Percentiles rank a stretch among this genome's conserved stretches.
phyloP scores from a whole-genome alignment of 177 flowering plant species.

The Vitis hybrid region DNA sequence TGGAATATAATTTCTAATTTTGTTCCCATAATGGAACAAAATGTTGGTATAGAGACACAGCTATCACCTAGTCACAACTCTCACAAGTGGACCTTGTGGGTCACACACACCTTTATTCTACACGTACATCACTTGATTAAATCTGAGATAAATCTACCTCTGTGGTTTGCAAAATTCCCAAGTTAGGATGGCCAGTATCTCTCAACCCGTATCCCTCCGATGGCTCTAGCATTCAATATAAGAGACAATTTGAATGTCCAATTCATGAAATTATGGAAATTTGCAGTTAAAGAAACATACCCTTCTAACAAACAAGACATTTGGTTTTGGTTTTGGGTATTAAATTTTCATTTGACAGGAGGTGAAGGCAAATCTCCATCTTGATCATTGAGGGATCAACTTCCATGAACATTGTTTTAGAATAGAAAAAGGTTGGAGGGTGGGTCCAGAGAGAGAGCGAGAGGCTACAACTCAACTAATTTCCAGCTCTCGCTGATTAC shows the following conservation, averaged over 20 bases:
- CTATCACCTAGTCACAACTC: too few species aligned
- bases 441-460: background rate
- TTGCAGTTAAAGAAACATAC: background rate
- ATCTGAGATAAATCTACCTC: too few species aligned
- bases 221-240: background rate
- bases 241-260: background rate
- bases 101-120: background rate
- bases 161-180: too few species aligned
- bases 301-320: background rate
- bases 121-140: background rate
- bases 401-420: background rate
- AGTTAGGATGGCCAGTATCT: too few species aligned
- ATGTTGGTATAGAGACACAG: too few species aligned
- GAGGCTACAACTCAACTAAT: conserved; percentile 4
- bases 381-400: conserved; percentile 6
- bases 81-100: too few species aligned
- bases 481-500: conserved; percentile 4
- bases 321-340: background rate
- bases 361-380: background rate
- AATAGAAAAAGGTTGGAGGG: background rate
- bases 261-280: background rate
- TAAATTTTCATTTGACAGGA: background rate
- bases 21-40: too few species aligned
- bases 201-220: background rate
- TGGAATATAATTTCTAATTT: too few species aligned